These are phyloP conservation scores for Chrysochromulina parva DNA, from an alignment of 78 protist genomes.

Conservation along the genomic window DNA sequence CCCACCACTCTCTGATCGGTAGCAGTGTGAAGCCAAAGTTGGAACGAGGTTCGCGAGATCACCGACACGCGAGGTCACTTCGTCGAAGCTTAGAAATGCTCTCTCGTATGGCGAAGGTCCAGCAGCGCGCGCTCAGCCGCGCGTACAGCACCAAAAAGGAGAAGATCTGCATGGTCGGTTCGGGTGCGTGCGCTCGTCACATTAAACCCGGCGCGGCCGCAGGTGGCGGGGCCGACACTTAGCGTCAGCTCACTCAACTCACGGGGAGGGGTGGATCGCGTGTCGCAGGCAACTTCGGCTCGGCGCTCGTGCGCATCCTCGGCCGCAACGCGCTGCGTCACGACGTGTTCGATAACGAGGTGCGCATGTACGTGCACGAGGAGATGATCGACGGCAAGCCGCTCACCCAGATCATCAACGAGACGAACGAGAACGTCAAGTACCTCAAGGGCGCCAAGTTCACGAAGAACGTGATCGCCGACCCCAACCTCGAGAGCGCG, in stretches of 20 bases:
- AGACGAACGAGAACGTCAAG: constrained; percentile 61
- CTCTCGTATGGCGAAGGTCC: too few species aligned
- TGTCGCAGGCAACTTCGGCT: constrained; percentile 35
- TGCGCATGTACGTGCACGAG: constrained; percentile 68
- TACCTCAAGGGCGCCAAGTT: constrained; percentile 47
- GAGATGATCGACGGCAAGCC: constrained; percentile 62
- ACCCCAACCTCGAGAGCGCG: constrained; percentile 28
- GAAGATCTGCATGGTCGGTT: neutral
- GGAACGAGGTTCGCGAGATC: too few species aligned
- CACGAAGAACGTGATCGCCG: constrained; percentile 56
- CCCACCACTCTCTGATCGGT: too few species aligned
- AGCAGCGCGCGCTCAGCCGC: too few species aligned
- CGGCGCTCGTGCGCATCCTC: constrained; percentile 56
- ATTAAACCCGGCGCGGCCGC: too few species aligned
- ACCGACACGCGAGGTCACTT: too few species aligned
- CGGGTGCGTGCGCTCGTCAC: neutral
- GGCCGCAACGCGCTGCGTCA: constrained; percentile 38
- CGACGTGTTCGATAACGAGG: constrained; percentile 38
- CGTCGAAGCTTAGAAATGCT: too few species aligned
- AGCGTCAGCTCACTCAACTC: too few species aligned
- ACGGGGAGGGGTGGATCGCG: too few species aligned
- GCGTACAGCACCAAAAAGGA: neutral
- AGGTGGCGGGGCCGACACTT: too few species aligned
- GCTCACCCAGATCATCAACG: constrained; percentile 73
- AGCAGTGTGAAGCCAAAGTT: too few species aligned